Conservation (phyloP, 305 asterid genomes). For the Fraxinus platypoda region DNA sequence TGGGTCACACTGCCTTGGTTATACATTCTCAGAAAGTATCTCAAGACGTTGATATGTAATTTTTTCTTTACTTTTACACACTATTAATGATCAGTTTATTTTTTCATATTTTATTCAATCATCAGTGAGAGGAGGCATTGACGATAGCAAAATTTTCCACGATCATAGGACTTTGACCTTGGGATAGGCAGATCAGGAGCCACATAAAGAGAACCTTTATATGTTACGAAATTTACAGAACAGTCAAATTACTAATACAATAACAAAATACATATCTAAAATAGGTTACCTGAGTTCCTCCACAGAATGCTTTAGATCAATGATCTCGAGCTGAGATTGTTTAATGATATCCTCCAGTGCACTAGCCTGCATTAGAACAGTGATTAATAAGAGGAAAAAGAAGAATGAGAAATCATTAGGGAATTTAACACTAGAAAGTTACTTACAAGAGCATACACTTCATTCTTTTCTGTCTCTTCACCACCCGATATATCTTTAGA, state of each 20-base stretch:
- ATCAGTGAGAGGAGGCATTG: background rate
- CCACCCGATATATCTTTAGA: slow-evolving; percentile 44
- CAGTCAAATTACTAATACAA: background rate
- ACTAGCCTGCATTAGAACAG: slow-evolving; percentile 58
- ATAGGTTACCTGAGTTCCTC: slow-evolving; percentile 77
- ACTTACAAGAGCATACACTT: slow-evolving; percentile 85
- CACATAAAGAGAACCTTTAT: background rate
- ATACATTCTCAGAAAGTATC: background rate
- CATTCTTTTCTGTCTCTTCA: slow-evolving; percentile 62
- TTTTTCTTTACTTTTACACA: background rate
- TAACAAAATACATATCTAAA: background rate
- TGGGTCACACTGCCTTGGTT: background rate
- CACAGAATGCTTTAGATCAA: slow-evolving; percentile 85
- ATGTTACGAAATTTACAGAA: background rate
- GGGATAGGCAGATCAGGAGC: background rate
- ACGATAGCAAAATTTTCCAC: background rate
- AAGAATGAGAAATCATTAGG: slow-evolving; percentile 14
- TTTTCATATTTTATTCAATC: background rate
- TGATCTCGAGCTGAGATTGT: slow-evolving; percentile 93
- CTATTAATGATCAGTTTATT: background rate
- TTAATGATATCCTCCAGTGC: slow-evolving; percentile 87
- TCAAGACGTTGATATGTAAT: background rate
- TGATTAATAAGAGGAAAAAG: slow-evolving; percentile 25
- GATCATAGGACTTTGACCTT: background rate
- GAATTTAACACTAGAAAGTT: slow-evolving; percentile 5